Evolutionary conservation across 1,284 basidiomycete genomes (phyloP).

Genomic region (Vanrija sp.): DNA sequence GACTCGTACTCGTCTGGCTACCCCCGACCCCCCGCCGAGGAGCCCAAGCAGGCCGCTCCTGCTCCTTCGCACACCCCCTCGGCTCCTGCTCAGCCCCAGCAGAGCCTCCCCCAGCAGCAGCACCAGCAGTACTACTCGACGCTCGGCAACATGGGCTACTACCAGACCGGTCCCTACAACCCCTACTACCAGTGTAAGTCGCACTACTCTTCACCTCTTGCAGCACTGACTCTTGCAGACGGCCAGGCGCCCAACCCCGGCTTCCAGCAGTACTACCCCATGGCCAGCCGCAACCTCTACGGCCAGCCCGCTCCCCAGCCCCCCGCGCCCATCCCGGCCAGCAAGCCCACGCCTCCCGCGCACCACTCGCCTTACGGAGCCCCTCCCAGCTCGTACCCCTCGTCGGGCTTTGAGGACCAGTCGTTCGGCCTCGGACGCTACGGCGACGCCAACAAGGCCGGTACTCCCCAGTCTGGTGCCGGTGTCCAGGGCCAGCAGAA

Average conservation of each 20-base stretch:
- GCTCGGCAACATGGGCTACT: slow-evolving; percentile 47
- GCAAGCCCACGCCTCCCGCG: slow-evolving; percentile 33
- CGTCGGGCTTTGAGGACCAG: slow-evolving; percentile 38
- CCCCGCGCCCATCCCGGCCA: slow-evolving; percentile 38
- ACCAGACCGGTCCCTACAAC: slow-evolving; percentile 49
- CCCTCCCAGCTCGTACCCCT: slow-evolving; percentile 35
- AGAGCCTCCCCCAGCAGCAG: slow-evolving; percentile 40
- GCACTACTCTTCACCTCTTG: too few relatives aligned
- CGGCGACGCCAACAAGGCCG: slow-evolving; percentile 26
- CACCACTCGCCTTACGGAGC: slow-evolving; percentile 46
- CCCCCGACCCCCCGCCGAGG: slow-evolving; percentile 43
- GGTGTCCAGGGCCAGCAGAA: slow-evolving; percentile 17
- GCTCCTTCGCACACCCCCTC: slow-evolving; percentile 33
- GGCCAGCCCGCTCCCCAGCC: slow-evolving; percentile 42
- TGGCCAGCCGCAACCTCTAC: slow-evolving; percentile 43
- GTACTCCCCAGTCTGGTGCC: slow-evolving; percentile 9
- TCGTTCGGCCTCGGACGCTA: slow-evolving; percentile 34
- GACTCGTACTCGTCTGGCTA: slow-evolving; percentile 48
- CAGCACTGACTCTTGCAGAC: slow-evolving; percentile 22
- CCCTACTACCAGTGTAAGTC: slow-evolving; percentile 50
- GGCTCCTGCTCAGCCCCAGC: slow-evolving; percentile 38
- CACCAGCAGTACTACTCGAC: slow-evolving; percentile 41
- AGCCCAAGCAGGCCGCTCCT: slow-evolving; percentile 35
- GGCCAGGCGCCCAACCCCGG: slow-evolving; percentile 45
- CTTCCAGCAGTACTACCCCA: slow-evolving; percentile 49